Conservation (phyloP, 2,329 filamentous ascomycete species). For the Fusarium dlaminii region DNA sequence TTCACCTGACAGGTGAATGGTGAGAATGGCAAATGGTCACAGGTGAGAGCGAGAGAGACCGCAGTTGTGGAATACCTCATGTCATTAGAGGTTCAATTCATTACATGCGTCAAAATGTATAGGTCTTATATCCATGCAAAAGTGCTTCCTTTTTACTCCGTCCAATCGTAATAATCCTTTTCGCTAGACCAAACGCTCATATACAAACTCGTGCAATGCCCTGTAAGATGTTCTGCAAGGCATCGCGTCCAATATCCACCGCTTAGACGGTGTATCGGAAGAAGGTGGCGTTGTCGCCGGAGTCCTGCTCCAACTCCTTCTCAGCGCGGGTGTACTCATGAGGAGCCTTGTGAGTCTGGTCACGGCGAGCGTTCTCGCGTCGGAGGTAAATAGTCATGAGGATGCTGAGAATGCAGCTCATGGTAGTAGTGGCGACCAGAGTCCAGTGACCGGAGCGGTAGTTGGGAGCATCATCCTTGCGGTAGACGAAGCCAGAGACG, state of each 20-base stretch:
- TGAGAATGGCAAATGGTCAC: neutral
- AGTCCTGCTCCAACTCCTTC: constrained; percentile 60
- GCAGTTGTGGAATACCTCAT: constrained; percentile 8
- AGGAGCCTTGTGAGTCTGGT: constrained; percentile 57
- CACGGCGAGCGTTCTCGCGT: constrained; percentile 64
- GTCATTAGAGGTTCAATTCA: constrained; percentile 24
- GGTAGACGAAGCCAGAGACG: constrained; percentile 48
- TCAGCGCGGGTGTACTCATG: constrained; percentile 63
- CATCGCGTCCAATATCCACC: neutral
- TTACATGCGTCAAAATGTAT: constrained; percentile 16
- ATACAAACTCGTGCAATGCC: constrained; percentile 36
- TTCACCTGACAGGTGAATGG: neutral
- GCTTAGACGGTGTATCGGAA: constrained; percentile 62
- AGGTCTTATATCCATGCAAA: constrained; percentile 21
- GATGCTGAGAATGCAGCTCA: constrained; percentile 60
- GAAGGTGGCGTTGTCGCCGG: constrained; percentile 66
- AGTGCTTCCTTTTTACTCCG: constrained; percentile 5
- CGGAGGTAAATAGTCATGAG: constrained; percentile 68
- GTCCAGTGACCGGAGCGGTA: constrained; percentile 69
- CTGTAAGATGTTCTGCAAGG: constrained; percentile 39
- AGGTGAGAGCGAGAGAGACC: neutral
- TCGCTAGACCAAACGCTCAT: constrained; percentile 23
- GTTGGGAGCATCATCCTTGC: constrained; percentile 57
- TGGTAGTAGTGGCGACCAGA: constrained; percentile 64
- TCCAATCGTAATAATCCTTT: constrained; percentile 16